These are phyloP conservation scores for Rugosomyces carneus DNA, from an alignment of 1,284 basidiomycete genomes.

Conservation along the genomic window DNA sequence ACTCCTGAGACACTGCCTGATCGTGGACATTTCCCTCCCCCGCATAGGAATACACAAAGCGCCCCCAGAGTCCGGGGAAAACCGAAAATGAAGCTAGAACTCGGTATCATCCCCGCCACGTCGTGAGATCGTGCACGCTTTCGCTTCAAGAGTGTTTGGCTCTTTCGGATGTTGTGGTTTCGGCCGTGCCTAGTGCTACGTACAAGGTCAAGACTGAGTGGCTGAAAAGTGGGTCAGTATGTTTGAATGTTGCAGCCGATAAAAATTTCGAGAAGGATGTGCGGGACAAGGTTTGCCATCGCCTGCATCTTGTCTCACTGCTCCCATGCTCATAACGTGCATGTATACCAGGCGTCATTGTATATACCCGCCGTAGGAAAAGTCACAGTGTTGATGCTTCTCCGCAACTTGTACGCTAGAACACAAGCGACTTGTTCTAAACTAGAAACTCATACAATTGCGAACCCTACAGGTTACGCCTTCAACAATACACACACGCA, in stretches of 20 bases:
- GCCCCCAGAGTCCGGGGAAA: conserved; percentile 47
- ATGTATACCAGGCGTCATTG: conserved; percentile 71
- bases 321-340: not conserved
- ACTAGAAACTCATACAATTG: not conserved
- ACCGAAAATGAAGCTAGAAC: conserved; percentile 28
- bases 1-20: not conserved
- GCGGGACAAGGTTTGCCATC: conserved; percentile 68
- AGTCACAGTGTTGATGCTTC: conserved; percentile 94
- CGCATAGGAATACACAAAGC: conserved; percentile 79
- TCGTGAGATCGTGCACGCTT: conserved; percentile 63
- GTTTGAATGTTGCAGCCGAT: conserved; percentile 90
- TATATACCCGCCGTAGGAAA: conserved; percentile 95
- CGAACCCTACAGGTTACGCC: conserved; percentile 48
- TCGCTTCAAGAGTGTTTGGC: conserved; percentile 75
- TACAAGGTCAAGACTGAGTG: conserved; percentile 89
- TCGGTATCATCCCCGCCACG: conserved; percentile 78
- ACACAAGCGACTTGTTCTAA: conserved; percentile 4
- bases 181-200: conserved; percentile 79
- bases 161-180: conserved; percentile 85
- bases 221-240: conserved; percentile 91
- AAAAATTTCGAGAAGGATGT: conserved; percentile 97
- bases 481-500: conserved; percentile 60
- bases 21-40: not conserved
- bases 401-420: conserved; percentile 78
- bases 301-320: not conserved